Conservation (phyloP, 1,284 basidiomycete genomes). For the Baeospora myosura region DNA sequence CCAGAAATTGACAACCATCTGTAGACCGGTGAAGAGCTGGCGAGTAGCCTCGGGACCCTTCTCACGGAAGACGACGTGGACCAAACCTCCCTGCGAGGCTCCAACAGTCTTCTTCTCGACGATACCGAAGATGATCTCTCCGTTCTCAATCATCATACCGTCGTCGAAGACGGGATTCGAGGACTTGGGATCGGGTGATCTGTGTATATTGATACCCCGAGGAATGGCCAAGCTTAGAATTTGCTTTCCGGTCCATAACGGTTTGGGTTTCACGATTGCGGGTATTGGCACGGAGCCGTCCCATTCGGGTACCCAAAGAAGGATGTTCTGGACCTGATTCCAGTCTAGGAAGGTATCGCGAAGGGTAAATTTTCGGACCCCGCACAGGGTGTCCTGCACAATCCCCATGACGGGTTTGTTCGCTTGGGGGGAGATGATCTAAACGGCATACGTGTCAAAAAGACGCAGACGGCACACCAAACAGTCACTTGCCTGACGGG, state of each 20-base stretch:
- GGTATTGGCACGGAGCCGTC: slow-evolving; percentile 90
- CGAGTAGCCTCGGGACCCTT: slow-evolving; percentile 93
- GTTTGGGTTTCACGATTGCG: slow-evolving; percentile 93
- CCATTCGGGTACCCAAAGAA: slow-evolving; percentile 98
- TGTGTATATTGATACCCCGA: slow-evolving; percentile 90
- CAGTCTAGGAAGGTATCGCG: slow-evolving; percentile 93
- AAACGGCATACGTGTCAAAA: slow-evolving; percentile 4
- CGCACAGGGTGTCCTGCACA: slow-evolving; percentile 97
- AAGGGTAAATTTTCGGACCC: slow-evolving; percentile 94
- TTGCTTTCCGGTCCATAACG: slow-evolving; percentile 98
- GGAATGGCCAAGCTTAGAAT: slow-evolving; percentile 91
- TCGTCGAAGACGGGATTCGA: slow-evolving; percentile 85
- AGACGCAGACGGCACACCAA: slow-evolving; percentile 1
- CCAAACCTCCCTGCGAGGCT: slow-evolving; percentile 87
- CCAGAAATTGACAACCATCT: slow-evolving; percentile 98
- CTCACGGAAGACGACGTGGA: slow-evolving; percentile 97
- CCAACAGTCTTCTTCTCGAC: slow-evolving; percentile 99
- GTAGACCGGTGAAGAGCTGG: slow-evolving; percentile 88
- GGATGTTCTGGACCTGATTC: slow-evolving; percentile 92
- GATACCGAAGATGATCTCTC: slow-evolving; percentile 91
- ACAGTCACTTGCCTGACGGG: slow-evolving; percentile 64
- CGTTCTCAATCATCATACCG: slow-evolving; percentile 95
- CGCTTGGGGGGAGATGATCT: slow-evolving; percentile 99
- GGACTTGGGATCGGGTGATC: slow-evolving; percentile 73
- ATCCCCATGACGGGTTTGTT: slow-evolving; percentile 99